These are phyloP conservation scores for Mycosphaerella arachidis DNA, from an alignment of 2,329 filamentous ascomycete species.

Conservation along the genomic window DNA sequence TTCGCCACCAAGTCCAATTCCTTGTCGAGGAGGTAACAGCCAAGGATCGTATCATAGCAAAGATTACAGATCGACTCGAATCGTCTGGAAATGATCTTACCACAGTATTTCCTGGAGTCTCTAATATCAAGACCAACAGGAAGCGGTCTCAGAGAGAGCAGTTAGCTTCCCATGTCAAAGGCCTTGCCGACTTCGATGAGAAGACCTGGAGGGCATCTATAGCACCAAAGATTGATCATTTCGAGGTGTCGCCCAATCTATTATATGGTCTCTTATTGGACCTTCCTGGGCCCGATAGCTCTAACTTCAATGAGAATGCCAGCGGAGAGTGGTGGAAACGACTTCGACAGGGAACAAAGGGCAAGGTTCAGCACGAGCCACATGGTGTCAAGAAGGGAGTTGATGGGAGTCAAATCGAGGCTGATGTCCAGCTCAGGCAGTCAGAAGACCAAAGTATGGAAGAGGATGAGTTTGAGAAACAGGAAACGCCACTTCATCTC, in stretches of 20 bases:
- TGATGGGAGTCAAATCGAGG: not conserved
- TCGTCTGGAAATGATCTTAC: slow-evolving; percentile 52
- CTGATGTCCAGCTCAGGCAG: not conserved
- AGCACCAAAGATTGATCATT: not conserved
- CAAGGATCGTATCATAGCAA: slow-evolving; percentile 57
- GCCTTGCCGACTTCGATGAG: slow-evolving; percentile 52
- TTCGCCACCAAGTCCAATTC: slow-evolving; percentile 45
- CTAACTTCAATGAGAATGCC: not conserved
- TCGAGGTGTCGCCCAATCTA: slow-evolving; percentile 4
- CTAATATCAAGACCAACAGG: slow-evolving; percentile 42
- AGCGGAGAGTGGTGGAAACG: not conserved
- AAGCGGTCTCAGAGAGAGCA: slow-evolving; percentile 47
- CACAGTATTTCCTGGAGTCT: slow-evolving; percentile 53
- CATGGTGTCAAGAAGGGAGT: not conserved
- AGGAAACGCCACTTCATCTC: slow-evolving; percentile 26
- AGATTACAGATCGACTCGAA: slow-evolving; percentile 56
- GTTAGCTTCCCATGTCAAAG: slow-evolving; percentile 52
- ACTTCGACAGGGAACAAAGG: not conserved
- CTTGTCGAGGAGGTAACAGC: slow-evolving; percentile 49
- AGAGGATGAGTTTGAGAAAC: slow-evolving; percentile 24
- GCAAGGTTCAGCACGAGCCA: not conserved
- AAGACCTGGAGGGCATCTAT: slow-evolving; percentile 35
- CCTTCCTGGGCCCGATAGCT: slow-evolving; percentile 6
- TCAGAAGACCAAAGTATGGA: slow-evolving; percentile 3
- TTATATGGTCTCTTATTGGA: slow-evolving; percentile 17